Evolutionary conservation across 192 early-diverging fungal species (phyloP).

Genomic region (Phlyctochytrium bullatum): DNA sequence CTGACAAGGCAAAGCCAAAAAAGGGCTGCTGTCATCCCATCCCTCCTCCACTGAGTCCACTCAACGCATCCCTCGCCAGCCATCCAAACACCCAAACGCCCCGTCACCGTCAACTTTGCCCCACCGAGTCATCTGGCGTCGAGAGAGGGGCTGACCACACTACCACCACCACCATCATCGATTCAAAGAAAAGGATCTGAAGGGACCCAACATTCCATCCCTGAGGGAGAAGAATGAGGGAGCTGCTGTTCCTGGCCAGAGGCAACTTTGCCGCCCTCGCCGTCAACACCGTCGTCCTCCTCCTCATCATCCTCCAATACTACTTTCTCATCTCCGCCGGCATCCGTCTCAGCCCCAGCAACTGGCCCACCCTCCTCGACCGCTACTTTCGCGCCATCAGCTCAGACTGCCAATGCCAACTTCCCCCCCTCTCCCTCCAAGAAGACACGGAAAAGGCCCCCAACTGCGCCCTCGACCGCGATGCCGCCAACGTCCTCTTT

Average conservation of each 20-base stretch:
- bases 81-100: too few relatives aligned
- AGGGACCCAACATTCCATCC: too few relatives aligned
- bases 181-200: too few relatives aligned
- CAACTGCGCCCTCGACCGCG: constrained; percentile 1
- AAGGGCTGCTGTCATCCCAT: too few relatives aligned
- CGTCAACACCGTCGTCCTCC: neutral
- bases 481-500: neutral
- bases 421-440: neutral
- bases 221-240: too few relatives aligned
- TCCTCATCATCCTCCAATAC: constrained; percentile 8
- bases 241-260: neutral
- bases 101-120: too few relatives aligned
- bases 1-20: too few relatives aligned
- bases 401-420: neutral
- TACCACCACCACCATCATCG: too few relatives aligned
- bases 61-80: too few relatives aligned
- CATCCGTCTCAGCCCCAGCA: neutral
- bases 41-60: too few relatives aligned
- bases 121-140: too few relatives aligned
- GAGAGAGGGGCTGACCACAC: too few relatives aligned
- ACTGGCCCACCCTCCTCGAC: neutral
- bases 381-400: neutral
- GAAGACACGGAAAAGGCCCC: neutral
- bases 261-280: neutral
- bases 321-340: constrained; percentile 4